Evolutionary conservation across 768 basidiomycete species (phyloP).

Genomic region (Favolaschia claudopus): DNA sequence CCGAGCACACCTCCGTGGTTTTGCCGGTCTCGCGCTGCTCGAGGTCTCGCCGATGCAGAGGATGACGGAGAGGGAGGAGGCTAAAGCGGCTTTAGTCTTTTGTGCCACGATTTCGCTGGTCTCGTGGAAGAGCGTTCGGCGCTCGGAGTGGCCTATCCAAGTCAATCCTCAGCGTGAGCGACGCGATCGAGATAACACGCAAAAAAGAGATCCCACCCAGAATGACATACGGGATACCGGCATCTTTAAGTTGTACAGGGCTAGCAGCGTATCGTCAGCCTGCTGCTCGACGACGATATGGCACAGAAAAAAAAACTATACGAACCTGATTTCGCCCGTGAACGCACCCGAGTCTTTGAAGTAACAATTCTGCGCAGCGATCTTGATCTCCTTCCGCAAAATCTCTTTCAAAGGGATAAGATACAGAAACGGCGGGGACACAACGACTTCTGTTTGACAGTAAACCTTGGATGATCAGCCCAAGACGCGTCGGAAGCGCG

Average conservation of each 20-base stretch:
- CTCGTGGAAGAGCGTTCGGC: slow-evolving; percentile 92
- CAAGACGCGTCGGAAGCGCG: slow-evolving; percentile 24
- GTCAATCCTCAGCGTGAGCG: too few relatives aligned
- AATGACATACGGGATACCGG: slow-evolving; percentile 90
- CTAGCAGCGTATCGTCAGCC: slow-evolving; percentile 44
- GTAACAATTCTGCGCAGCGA: slow-evolving; percentile 94
- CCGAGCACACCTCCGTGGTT: slow-evolving; percentile 83
- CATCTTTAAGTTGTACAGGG: slow-evolving; percentile 84
- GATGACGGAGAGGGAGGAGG: slow-evolving; percentile 81
- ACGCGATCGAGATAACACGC: too few relatives aligned
- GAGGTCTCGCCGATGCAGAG: slow-evolving; percentile 97
- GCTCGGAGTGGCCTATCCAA: slow-evolving; percentile 95
- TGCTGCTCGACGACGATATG: too few relatives aligned
- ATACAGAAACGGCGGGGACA: slow-evolving; percentile 91
- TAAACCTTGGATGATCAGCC: neutral
- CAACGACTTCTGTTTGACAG: slow-evolving; percentile 80
- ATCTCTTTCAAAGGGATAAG: slow-evolving; percentile 73
- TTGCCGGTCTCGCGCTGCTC: slow-evolving; percentile 80
- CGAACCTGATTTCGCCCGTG: slow-evolving; percentile 95
- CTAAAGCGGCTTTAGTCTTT: slow-evolving; percentile 87
- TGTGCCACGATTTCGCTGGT: slow-evolving; percentile 80
- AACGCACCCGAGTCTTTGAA: slow-evolving; percentile 86
- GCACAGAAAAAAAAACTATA: too few relatives aligned
- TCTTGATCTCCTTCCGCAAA: slow-evolving; percentile 71
- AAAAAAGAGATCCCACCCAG: slow-evolving; percentile 65